A percentile compares a stretch with the other conserved stretches of the same genome.
phyloP scores from a whole-genome alignment of 164 flowering plant species.

The Stephania japonica region DNA sequence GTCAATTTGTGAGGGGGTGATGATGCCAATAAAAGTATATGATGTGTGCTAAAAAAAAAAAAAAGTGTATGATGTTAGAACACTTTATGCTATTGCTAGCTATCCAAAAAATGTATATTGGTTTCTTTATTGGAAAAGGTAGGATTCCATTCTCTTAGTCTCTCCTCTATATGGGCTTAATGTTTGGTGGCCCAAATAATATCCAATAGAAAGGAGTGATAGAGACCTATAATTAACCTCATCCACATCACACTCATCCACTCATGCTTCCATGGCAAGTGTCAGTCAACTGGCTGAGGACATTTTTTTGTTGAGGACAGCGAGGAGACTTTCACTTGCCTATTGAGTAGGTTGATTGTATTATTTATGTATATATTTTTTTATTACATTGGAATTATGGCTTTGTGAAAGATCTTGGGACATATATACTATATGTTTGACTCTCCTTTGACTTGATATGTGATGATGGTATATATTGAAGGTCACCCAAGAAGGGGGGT shows the following conservation, averaged over 20 bases:
- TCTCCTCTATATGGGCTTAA: not conserved
- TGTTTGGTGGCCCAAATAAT: slow-evolving; percentile 1
- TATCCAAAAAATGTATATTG: not conserved
- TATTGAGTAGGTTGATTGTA: too few relatives aligned
- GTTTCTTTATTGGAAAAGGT: slow-evolving; percentile 1
- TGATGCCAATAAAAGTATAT: not conserved
- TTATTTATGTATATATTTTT: too few relatives aligned
- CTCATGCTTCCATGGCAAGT: not conserved
- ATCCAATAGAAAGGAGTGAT: slow-evolving; percentile 1
- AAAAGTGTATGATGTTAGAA: not conserved
- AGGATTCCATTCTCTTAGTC: slow-evolving; percentile 4
- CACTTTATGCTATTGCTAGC: slow-evolving; percentile 6
- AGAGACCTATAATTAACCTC: not conserved
- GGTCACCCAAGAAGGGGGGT: too few relatives aligned
- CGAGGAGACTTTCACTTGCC: too few relatives aligned
- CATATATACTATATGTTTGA: too few relatives aligned
- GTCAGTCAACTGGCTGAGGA: not conserved
- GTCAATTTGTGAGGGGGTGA: slow-evolving; percentile 1
- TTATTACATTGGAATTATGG: too few relatives aligned
- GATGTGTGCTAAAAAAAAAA: too few relatives aligned
- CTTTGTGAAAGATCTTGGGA: too few relatives aligned
- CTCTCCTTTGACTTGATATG: too few relatives aligned
- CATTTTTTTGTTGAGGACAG: too few relatives aligned
- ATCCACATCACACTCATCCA: slow-evolving; percentile 1
- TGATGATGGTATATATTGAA: too few relatives aligned